Evolutionary conservation across 2,329 filamentous ascomycete genomes (phyloP).

Genomic region (Fusarium sp.): DNA sequence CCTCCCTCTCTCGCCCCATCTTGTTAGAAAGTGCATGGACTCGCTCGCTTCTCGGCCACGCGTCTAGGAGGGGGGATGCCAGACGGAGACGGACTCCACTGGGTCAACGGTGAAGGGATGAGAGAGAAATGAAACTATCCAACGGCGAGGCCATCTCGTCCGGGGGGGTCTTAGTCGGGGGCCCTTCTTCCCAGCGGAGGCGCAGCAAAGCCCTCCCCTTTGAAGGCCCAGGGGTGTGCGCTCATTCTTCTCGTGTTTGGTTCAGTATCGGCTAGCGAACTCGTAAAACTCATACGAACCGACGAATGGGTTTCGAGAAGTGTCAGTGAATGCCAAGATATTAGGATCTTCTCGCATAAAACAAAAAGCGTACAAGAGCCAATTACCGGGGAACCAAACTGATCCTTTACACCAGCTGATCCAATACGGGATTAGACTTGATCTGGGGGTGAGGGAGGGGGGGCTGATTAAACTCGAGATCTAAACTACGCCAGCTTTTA

Average conservation of each 20-base stretch:
- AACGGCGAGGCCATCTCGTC: conserved; percentile 15
- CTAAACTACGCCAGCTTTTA: not conserved
- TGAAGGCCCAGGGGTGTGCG: not conserved
- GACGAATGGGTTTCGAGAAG: not conserved
- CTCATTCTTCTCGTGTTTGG: not conserved
- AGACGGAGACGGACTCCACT: conserved; percentile 19
- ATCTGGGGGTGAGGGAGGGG: conserved; percentile 10
- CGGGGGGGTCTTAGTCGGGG: not conserved
- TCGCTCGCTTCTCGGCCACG: conserved; percentile 13
- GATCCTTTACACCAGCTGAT: not conserved
- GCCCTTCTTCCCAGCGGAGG: not conserved
- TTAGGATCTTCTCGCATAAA: conserved; percentile 23
- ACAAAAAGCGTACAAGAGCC: not conserved
- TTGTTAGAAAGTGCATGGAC: conserved; percentile 16
- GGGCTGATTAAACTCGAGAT: conserved; percentile 20
- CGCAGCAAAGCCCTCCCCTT: conserved; percentile 4
- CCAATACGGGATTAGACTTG: not conserved
- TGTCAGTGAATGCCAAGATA: conserved; percentile 1
- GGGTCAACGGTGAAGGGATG: conserved; percentile 6
- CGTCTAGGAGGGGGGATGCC: conserved; percentile 13
- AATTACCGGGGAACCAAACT: not conserved
- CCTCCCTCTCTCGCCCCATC: conserved; percentile 8
- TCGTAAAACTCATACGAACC: not conserved
- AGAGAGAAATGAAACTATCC: conserved; percentile 28
- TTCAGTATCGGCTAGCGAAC: not conserved